phyloP scores from a whole-genome alignment of 352 stramenopile genomes.

The Peronosclerospora sorghi region DNA sequence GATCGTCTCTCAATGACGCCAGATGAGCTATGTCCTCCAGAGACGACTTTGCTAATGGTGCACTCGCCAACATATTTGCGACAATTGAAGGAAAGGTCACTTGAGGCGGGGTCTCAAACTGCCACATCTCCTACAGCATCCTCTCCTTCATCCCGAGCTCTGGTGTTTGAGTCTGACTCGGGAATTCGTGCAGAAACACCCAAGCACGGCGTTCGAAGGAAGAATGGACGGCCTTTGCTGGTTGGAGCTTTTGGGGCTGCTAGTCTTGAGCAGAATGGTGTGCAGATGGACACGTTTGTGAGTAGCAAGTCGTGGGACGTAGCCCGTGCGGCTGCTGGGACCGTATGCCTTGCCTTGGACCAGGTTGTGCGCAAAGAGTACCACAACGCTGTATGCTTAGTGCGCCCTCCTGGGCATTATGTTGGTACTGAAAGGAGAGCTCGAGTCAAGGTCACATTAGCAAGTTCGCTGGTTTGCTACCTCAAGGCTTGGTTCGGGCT shows the following conservation, averaged over 20 bases:
- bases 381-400: slow-evolving; percentile 76
- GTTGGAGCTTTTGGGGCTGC: slow-evolving; percentile 61
- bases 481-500: too few relatives aligned
- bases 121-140: slow-evolving; percentile 24
- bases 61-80: slow-evolving; percentile 73
- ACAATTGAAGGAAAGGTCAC: slow-evolving; percentile 54
- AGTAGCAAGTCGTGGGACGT: slow-evolving; percentile 81
- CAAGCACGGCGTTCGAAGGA: slow-evolving; percentile 20
- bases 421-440: too few relatives aligned
- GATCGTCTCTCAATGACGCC: slow-evolving; percentile 54
- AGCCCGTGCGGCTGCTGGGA: slow-evolving; percentile 63
- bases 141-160: slow-evolving; percentile 26
- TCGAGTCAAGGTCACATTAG: too few relatives aligned
- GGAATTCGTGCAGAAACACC: slow-evolving; percentile 37
- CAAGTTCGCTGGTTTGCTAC: too few relatives aligned
- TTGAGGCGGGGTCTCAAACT: slow-evolving; percentile 35
- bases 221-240: slow-evolving; percentile 32
- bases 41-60: slow-evolving; percentile 72
- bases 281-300: slow-evolving; percentile 78
- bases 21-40: slow-evolving; percentile 57
- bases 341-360: slow-evolving; percentile 72
- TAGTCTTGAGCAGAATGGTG: slow-evolving; percentile 46
- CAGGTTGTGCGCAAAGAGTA: slow-evolving; percentile 70
- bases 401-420: slow-evolving; percentile 90
- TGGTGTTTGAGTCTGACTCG: slow-evolving; percentile 75